These are phyloP conservation scores for Mortierella sp. DNA, from an alignment of 371 early-diverging fungal species.

Conservation along the genomic window DNA sequence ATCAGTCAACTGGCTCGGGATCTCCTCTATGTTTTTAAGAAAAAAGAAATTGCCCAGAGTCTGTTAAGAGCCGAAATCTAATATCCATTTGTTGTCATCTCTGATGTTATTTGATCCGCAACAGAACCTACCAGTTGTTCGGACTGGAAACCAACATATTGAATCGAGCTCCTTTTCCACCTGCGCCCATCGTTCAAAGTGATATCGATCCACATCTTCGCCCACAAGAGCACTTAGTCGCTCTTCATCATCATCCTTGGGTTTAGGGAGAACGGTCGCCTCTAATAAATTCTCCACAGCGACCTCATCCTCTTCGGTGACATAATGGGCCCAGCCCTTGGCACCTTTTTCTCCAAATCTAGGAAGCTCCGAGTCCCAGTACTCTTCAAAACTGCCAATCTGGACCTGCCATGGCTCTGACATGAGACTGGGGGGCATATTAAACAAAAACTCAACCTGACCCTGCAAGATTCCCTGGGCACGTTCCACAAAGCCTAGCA, in stretches of 20 bases:
- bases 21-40: slow-evolving; percentile 29
- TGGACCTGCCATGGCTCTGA: slow-evolving; percentile 58
- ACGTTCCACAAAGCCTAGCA: slow-evolving; percentile 75
- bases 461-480: slow-evolving; percentile 78
- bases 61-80: no score
- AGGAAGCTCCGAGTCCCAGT: slow-evolving; percentile 83
- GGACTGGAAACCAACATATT: slow-evolving; percentile 40
- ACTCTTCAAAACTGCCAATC: slow-evolving; percentile 69
- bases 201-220: slow-evolving; percentile 30
- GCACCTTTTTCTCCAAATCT: slow-evolving; percentile 83
- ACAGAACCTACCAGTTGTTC: slow-evolving; percentile 27
- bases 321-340: slow-evolving; percentile 63
- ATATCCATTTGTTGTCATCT: no score
- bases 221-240: slow-evolving; percentile 35
- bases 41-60: not conserved
- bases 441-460: slow-evolving; percentile 76
- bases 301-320: slow-evolving; percentile 45
- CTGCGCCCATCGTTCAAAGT: slow-evolving; percentile 36
- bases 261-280: slow-evolving; percentile 30
- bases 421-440: slow-evolving; percentile 62
- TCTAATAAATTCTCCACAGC: slow-evolving; percentile 40
- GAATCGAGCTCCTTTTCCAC: slow-evolving; percentile 34
- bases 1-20: slow-evolving; percentile 54
- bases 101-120: not conserved
- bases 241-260: slow-evolving; percentile 16